Percentiles rank a stretch among this genome's conserved stretches.
Evolutionary conservation across 805 yeast genomes (phyloP).

Genomic region (Teunomyces barrocoloradensis): DNA sequence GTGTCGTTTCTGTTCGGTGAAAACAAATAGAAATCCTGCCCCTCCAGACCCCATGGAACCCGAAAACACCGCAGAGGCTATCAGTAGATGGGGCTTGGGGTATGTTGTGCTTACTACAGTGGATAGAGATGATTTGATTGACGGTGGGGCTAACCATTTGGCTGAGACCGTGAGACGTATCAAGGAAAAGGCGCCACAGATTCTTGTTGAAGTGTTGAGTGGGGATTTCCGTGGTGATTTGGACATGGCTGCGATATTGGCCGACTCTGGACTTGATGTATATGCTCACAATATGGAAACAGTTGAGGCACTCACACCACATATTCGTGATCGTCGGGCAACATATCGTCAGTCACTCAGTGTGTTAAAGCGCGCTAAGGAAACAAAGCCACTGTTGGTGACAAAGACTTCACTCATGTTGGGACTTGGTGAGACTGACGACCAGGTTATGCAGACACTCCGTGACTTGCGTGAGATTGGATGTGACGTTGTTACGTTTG

Average conservation of each 20-base stretch:
- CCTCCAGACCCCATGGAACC: conserved; percentile 96
- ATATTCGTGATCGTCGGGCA: conserved; percentile 94
- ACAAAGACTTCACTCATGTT: conserved; percentile 96
- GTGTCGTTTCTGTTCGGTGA: conserved; percentile 97
- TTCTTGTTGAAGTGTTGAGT: conserved; percentile 86
- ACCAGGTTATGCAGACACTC: conserved; percentile 74
- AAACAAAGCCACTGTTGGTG: conserved; percentile 65
- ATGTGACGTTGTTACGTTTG: conserved; percentile 96
- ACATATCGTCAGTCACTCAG: conserved; percentile 84
- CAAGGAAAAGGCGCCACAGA: conserved; percentile 85
- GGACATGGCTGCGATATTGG: conserved; percentile 74
- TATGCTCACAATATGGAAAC: conserved; percentile 97
- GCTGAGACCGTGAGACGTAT: conserved; percentile 83
- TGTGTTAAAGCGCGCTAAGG: conserved; percentile 79
- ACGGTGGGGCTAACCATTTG: conserved; percentile 91
- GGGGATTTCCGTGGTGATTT: conserved; percentile 96
- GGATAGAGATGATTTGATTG: conserved; percentile 90
- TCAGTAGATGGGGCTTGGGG: conserved; percentile 96
- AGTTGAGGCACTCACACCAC: conserved; percentile 92
- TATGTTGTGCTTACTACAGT: conserved; percentile 97
- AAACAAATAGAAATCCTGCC: conserved; percentile 83
- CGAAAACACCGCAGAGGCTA: conserved; percentile 96
- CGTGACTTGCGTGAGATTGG: conserved; percentile 68
- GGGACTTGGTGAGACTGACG: conserved; percentile 96
- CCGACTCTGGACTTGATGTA: conserved; percentile 86